Evolutionary conservation across 1,284 basidiomycete species (phyloP), one percentile per base, ranked within the genome.

Genomic region (Ceratobasidium theobromae): DNA sequence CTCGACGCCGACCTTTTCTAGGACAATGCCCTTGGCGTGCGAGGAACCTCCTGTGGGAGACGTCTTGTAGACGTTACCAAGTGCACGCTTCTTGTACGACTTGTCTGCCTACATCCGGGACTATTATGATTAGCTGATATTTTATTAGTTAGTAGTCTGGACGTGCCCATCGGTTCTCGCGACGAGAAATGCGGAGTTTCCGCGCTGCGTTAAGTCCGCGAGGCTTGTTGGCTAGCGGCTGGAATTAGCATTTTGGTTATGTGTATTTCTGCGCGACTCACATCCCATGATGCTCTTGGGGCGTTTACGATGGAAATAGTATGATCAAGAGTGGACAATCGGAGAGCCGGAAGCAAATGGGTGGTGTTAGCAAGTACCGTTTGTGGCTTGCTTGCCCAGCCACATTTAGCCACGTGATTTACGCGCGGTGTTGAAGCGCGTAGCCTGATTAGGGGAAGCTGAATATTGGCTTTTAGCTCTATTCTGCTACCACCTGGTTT

Each of bases 1-100:
- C 80, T 92, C 90, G 71, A 93, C 89, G 72, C 89, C 88, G 72
- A 95, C 91, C 86, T 99, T 99, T 84, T 99, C 97, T 71, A 99
- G 89, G 71, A 99, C 97, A 77, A 99, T 99, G 74, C 97, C 97
- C 86, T 99, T 99, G 74, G 97, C 97, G 81, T 99, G 97, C 74
- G 97, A 99, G 66, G 95, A 96, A 74, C 97, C 97, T 83, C 94
- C 97, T 71, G 97, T 99, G 66, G 97, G 97, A 52, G 97, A 99
- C 76, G 97, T 99, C 85, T 97, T 98, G 90, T 96, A 99, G 80
- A 98, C 88, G 84, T 99, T 99, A 72, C 97, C 97, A 70, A 99
- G 89, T 68, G 97, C 96, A 77, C 97, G 93, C 84, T 99, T 99
- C 88, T 99, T 99, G 86, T 98, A 99, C 69, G 88, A 84, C 80